These are phyloP conservation scores for Mortierella sp. DNA, from an alignment of 371 early-diverging fungal species.

Conservation along the genomic window DNA sequence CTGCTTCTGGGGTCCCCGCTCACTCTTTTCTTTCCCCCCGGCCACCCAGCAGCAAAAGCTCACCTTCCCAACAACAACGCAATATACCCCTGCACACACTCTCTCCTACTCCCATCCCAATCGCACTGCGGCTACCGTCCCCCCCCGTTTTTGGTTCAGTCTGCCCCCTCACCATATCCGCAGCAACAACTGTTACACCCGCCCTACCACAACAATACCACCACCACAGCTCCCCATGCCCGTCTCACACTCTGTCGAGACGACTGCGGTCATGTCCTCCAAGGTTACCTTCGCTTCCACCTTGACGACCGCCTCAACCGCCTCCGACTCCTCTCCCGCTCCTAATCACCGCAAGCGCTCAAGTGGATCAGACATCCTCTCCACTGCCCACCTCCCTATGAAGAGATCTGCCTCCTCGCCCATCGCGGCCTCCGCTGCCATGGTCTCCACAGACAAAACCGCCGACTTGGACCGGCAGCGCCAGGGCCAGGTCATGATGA, in stretches of 20 bases:
- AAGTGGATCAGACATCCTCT: slow-evolving; percentile 19
- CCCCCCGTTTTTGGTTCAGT: background rate
- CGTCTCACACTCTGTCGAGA: slow-evolving; percentile 27
- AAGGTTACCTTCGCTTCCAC: slow-evolving; percentile 12
- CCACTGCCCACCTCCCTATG: slow-evolving; percentile 28
- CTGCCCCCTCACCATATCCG: background rate
- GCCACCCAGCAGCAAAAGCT: too few species aligned
- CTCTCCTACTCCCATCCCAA: too few species aligned
- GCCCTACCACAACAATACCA: background rate
- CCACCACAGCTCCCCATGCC: slow-evolving; percentile 28
- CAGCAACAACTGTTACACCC: slow-evolving; percentile 3
- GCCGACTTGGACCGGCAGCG: slow-evolving; percentile 49
- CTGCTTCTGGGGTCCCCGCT: too few species aligned
- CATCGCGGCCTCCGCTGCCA: slow-evolving; percentile 25
- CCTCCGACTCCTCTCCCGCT: background rate
- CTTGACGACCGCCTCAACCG: background rate
- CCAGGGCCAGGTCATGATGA: slow-evolving; percentile 48
- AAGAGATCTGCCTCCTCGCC: slow-evolving; percentile 49
- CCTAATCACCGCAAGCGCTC: slow-evolving; percentile 34
- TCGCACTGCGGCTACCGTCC: slow-evolving; percentile 10
- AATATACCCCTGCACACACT: slow-evolving; percentile 2
- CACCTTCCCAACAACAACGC: too few species aligned
- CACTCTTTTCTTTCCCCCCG: too few species aligned
- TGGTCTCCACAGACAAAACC: slow-evolving; percentile 41
- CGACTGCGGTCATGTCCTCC: slow-evolving; percentile 24